These are phyloP conservation scores for Entomortierella beljakovae DNA, from an alignment of 192 early-diverging fungal genomes.

Conservation along the genomic window DNA sequence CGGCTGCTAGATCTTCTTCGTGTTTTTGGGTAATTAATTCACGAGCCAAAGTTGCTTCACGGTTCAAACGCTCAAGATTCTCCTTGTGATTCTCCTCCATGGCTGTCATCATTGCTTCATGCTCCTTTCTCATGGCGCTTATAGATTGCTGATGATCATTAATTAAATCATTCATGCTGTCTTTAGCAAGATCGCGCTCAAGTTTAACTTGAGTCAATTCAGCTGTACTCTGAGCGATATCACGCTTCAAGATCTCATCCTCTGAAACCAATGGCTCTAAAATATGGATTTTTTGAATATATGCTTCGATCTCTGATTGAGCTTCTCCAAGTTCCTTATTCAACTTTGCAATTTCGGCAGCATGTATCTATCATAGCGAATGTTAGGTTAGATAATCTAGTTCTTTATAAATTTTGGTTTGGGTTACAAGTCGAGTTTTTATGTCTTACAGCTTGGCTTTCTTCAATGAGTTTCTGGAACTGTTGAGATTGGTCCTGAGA, in stretches of 20 bases:
- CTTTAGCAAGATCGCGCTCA: constrained; percentile 49
- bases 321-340: constrained; percentile 26
- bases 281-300: constrained; percentile 44
- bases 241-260: constrained; percentile 42
- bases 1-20: constrained; percentile 25
- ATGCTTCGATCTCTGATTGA: constrained; percentile 36
- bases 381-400: too few relatives aligned
- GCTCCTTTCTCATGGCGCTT: constrained; percentile 32
- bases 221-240: constrained; percentile 34
- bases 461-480: not conserved
- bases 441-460: not conserved
- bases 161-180: constrained; percentile 46
- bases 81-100: constrained; percentile 29
- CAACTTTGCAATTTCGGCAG: constrained; percentile 15
- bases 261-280: constrained; percentile 45
- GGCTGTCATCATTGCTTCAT: constrained; percentile 12
- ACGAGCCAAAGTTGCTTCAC: constrained; percentile 31
- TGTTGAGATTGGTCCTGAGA: not conserved
- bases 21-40: constrained; percentile 25
- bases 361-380: constrained; percentile 14
- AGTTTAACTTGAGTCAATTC: constrained; percentile 35
- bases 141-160: constrained; percentile 43
- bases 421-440: too few relatives aligned
- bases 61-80: constrained; percentile 19
- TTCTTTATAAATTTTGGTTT: too few relatives aligned